phyloP scores from a whole-genome alignment of 139 green algal species.

The Ettlia oleoabundans region DNA sequence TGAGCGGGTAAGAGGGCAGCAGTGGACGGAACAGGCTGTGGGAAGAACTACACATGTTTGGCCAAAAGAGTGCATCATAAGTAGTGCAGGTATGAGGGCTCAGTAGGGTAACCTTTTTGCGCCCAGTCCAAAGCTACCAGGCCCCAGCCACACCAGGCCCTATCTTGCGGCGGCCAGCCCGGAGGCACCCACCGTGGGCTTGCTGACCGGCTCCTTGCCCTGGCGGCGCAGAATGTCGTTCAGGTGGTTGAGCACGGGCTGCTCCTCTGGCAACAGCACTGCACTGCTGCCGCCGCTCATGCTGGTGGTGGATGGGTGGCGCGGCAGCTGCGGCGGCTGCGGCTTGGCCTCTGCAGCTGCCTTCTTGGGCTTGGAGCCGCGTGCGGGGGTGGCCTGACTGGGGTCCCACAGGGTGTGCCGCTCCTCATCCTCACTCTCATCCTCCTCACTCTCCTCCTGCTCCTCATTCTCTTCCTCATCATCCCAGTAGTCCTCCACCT shows the following conservation, averaged over 20 bases:
- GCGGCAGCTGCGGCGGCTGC: neutral
- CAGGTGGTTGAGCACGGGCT: constrained; percentile 57
- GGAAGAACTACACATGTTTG: too few relatives aligned
- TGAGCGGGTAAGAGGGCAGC: too few relatives aligned
- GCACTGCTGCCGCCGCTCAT: neutral
- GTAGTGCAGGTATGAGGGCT: too few relatives aligned
- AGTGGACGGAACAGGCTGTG: too few relatives aligned
- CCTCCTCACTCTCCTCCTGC: constrained; percentile 40
- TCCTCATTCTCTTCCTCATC: constrained; percentile 44
- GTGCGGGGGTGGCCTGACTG: constrained; percentile 46
- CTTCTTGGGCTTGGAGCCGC: neutral
- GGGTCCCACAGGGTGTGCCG: constrained; percentile 57
- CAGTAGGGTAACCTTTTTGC: too few relatives aligned
- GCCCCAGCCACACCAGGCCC: too few relatives aligned
- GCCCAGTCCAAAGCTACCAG: too few relatives aligned
- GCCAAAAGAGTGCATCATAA: too few relatives aligned
- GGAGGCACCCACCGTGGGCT: constrained; percentile 60
- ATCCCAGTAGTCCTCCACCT: constrained; percentile 39
- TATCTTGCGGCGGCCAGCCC: too few relatives aligned
- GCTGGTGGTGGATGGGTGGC: neutral
- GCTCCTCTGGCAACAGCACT: constrained; percentile 36
- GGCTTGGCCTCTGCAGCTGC: neutral
- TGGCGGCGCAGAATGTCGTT: constrained; percentile 42
- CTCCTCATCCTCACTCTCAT: constrained; percentile 44
- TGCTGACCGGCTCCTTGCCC: constrained; percentile 38